These are phyloP conservation scores for Teunomyces aglyptinius DNA, from an alignment of 805 yeast species.

Conservation along the genomic window DNA sequence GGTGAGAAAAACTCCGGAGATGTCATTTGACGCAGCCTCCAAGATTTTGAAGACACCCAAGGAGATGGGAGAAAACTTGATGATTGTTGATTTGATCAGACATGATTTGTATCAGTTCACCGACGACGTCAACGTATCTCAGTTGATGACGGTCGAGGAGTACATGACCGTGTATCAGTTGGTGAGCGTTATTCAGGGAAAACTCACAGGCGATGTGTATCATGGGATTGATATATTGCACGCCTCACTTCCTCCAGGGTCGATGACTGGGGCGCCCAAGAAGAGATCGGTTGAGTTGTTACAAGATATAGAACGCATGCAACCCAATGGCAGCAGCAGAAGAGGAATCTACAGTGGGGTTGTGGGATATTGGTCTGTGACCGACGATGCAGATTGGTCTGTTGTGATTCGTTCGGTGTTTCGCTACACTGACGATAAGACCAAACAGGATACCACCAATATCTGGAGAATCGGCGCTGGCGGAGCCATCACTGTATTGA, in stretches of 20 bases:
- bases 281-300: conserved; percentile 84
- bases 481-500: conserved; percentile 91
- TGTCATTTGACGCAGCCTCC: conserved; percentile 59
- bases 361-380: conserved; percentile 90
- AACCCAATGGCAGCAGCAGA: conserved; percentile 46
- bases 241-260: conserved; percentile 91
- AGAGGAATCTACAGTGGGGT: conserved; percentile 92
- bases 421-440: conserved; percentile 53
- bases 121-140: conserved; percentile 63
- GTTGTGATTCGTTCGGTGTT: conserved; percentile 86
- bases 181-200: conserved; percentile 84
- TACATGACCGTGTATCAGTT: conserved; percentile 87
- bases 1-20: conserved; percentile 59
- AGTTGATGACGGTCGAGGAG: conserved; percentile 89
- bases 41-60: conserved; percentile 74
- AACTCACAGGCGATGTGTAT: conserved; percentile 36
- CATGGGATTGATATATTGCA: conserved; percentile 78
- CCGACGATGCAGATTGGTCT: conserved; percentile 92
- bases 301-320: conserved; percentile 52
- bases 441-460: conserved; percentile 18
- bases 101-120: conserved; percentile 80
- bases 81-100: conserved; percentile 94
- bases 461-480: conserved; percentile 95
- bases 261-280: conserved; percentile 99
- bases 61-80: conserved; percentile 91